Conservation (phyloP, 2,329 filamentous ascomycete species). For the Amauroascus niger region DNA sequence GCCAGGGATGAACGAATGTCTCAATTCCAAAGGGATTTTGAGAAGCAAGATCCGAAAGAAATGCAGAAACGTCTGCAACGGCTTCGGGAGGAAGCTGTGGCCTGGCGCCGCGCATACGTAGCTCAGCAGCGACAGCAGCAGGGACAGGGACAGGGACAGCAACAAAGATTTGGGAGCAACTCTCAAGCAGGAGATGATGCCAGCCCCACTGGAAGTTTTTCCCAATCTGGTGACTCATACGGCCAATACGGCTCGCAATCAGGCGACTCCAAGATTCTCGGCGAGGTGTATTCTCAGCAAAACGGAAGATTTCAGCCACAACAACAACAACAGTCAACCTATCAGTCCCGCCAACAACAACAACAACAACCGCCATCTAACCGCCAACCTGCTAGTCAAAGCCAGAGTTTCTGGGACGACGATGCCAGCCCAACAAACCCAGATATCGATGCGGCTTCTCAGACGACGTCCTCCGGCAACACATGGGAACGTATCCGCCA, state of each 20-base stretch:
- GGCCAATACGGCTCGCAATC: constrained; percentile 3
- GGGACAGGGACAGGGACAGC: neutral
- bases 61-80: neutral
- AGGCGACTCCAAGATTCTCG: constrained; percentile 11
- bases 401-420: constrained; percentile 28
- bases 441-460: constrained; percentile 3
- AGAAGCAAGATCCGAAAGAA: constrained; percentile 2
- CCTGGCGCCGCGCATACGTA: neutral
- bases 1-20: constrained; percentile 1
- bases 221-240: neutral
- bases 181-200: constrained; percentile 6
- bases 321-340: neutral
- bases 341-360: neutral
- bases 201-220: constrained; percentile 9
- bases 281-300: constrained; percentile 10
- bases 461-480: constrained; percentile 20
- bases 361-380: neutral
- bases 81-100: neutral
- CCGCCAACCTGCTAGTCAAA: neutral
- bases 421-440: constrained; percentile 27
- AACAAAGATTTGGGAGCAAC: neutral
- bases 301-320: neutral
- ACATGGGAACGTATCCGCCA: constrained; percentile 33
- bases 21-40: neutral
- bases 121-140: neutral